These are phyloP conservation scores for Phytopythium boreale DNA, from an alignment of 352 stramenopile genomes.

Conservation along the genomic window DNA sequence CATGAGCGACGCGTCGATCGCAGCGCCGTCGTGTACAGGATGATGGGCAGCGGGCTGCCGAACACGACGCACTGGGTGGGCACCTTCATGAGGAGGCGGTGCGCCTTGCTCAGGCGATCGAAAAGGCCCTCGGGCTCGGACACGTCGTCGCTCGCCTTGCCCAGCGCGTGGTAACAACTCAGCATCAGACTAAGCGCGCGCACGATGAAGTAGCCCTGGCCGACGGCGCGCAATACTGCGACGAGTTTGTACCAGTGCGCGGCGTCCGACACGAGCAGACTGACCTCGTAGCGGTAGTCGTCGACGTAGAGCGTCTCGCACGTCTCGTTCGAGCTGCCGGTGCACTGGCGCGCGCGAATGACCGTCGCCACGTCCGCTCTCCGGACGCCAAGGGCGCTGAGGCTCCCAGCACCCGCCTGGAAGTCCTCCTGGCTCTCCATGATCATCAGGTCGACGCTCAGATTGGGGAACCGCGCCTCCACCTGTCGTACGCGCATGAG, in stretches of 20 bases:
- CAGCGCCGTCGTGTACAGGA: slow-evolving; percentile 35
- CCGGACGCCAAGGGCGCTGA: slow-evolving; percentile 12
- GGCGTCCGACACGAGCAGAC: slow-evolving; percentile 20
- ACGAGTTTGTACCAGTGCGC: slow-evolving; percentile 32
- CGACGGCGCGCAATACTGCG: slow-evolving; percentile 19
- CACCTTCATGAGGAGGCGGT: slow-evolving; percentile 34
- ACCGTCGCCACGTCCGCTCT: slow-evolving; percentile 19
- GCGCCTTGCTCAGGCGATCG: slow-evolving; percentile 9
- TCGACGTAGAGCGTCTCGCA: slow-evolving; percentile 38
- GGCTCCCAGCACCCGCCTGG: slow-evolving; percentile 12
- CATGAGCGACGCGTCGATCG: slow-evolving; percentile 39
- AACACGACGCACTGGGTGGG: slow-evolving; percentile 51
- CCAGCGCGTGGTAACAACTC: slow-evolving; percentile 28
- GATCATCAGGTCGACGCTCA: slow-evolving; percentile 18
- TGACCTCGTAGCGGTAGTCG: slow-evolving; percentile 42
- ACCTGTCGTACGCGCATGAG: slow-evolving; percentile 12
- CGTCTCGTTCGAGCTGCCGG: not conserved
- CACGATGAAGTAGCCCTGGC: slow-evolving; percentile 36
- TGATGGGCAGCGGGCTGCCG: slow-evolving; percentile 38
- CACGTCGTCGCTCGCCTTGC: slow-evolving; percentile 6
- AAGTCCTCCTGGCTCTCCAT: slow-evolving; percentile 26
- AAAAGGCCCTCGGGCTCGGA: not conserved
- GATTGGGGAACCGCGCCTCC: slow-evolving; percentile 12
- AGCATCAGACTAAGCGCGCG: slow-evolving; percentile 25
- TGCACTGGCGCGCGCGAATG: slow-evolving; percentile 14